phyloP scores from a whole-genome alignment of 306 rosid species.

The Fagus sylvatica region DNA sequence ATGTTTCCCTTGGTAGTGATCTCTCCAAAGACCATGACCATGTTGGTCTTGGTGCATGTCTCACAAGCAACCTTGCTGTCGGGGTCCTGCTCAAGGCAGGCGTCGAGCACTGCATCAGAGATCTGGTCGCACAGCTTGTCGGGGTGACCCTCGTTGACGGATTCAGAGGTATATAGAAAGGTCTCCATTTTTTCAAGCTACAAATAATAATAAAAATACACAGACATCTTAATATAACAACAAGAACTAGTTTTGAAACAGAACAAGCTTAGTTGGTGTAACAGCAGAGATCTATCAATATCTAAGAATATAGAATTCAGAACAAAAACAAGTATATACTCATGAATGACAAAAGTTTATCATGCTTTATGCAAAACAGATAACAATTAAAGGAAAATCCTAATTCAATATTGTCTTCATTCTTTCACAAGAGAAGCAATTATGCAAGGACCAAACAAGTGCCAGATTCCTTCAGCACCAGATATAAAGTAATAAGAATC shows the following conservation, averaged over 20 bases:
- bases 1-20: conserved; percentile 96
- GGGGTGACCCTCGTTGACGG: conserved; percentile 99
- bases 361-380: conserved; percentile 11
- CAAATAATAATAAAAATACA: conserved; percentile 23
- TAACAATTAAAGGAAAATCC: neutral
- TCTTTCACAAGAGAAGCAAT: conserved; percentile 2
- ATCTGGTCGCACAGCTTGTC: conserved; percentile 99
- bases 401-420: neutral
- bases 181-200: conserved; percentile 81
- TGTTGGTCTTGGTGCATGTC: conserved; percentile 97
- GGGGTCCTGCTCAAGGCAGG: conserved; percentile 95
- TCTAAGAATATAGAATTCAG: neutral
- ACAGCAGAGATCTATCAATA: neutral
- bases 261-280: neutral
- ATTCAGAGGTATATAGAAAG: conserved; percentile 93
- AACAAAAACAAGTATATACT: conserved; percentile 2
- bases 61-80: conserved; percentile 99
- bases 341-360: neutral
- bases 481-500: conserved; percentile 28
- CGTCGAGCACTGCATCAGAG: conserved; percentile 98
- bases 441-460: conserved; percentile 4
- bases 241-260: conserved; percentile 3
- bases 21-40: conserved; percentile 99
- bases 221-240: conserved; percentile 16
- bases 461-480: conserved; percentile 29